Percentiles rank a stretch among this genome's conserved stretches.
These are phyloP conservation scores for Colletotrichum graminicola DNA, from an alignment of 2,329 filamentous ascomycete genomes.

Conservation along the genomic window DNA sequence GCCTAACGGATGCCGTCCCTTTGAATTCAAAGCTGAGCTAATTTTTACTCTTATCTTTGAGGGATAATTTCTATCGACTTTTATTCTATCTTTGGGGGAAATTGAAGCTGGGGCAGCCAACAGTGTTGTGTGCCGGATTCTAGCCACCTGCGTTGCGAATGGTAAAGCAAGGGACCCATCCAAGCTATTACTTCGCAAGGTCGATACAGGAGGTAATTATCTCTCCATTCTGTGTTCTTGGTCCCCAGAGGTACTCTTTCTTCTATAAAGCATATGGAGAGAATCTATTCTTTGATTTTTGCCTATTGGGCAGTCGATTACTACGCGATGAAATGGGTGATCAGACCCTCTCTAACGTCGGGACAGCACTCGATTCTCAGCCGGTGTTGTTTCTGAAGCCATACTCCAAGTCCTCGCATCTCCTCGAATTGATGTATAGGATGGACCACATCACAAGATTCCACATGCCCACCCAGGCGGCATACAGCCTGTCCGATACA, in stretches of 20 bases:
- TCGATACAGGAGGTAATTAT: not conserved
- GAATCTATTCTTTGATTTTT: not conserved
- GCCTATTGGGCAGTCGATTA: not conserved
- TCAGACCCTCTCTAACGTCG: not conserved
- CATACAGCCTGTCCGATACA: not conserved
- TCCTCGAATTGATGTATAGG: fast-evolving
- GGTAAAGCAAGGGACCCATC: not conserved
- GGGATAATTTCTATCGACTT: too few relatives aligned
- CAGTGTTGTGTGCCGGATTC: not conserved
- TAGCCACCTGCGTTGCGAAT: not conserved
- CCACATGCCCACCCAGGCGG: not conserved
- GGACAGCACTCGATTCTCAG: not conserved
- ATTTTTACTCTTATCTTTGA: not conserved
- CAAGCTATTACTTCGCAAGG: not conserved
- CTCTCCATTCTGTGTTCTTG: too few relatives aligned
- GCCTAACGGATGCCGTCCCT: too few relatives aligned
- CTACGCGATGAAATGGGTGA: too few relatives aligned
- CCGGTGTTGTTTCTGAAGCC: not conserved
- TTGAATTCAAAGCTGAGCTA: not conserved
- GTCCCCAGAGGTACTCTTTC: not conserved
- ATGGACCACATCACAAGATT: not conserved
- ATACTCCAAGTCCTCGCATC: too few relatives aligned
- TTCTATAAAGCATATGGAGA: fast-evolving
- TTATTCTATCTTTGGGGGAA: fast-evolving
- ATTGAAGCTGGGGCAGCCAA: too few relatives aligned